Evolutionary conservation across 768 basidiomycete species (phyloP).

Genomic region (Suillus cothurnatus): DNA sequence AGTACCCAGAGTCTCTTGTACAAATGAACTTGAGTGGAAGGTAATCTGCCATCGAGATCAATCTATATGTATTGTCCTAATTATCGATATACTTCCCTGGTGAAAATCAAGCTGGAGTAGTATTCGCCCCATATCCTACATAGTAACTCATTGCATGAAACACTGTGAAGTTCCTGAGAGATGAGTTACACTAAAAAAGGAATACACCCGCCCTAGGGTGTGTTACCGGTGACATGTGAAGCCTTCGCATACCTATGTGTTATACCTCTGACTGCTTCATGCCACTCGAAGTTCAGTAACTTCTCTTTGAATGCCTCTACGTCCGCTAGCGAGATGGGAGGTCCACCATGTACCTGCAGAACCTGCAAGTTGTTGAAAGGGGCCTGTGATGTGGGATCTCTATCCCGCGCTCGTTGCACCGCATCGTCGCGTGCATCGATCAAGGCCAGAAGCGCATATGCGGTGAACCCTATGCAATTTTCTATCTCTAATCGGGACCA

Average conservation of each 20-base stretch:
- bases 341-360: background rate
- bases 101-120: background rate
- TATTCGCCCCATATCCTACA: background rate
- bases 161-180: background rate
- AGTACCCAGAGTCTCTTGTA: background rate
- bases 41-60: background rate
- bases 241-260: background rate
- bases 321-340: background rate
- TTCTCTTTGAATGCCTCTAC: background rate
- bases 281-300: background rate
- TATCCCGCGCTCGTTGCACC: constrained; percentile 1
- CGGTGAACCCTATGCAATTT: background rate
- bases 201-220: background rate
- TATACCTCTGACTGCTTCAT: constrained; percentile 1
- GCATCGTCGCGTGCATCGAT: background rate
- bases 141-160: background rate
- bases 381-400: background rate
- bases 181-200: background rate
- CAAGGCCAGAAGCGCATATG: background rate
- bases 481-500: constrained; percentile 6
- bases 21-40: background rate
- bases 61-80: background rate
- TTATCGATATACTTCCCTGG: no score
- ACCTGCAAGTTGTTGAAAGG: background rate
- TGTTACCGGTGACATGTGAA: background rate